Percentiles rank a stretch among this genome's conserved stretches.
These are phyloP conservation scores for Leccinum longicurvipes DNA, from an alignment of 768 basidiomycete species.

Conservation along the genomic window DNA sequence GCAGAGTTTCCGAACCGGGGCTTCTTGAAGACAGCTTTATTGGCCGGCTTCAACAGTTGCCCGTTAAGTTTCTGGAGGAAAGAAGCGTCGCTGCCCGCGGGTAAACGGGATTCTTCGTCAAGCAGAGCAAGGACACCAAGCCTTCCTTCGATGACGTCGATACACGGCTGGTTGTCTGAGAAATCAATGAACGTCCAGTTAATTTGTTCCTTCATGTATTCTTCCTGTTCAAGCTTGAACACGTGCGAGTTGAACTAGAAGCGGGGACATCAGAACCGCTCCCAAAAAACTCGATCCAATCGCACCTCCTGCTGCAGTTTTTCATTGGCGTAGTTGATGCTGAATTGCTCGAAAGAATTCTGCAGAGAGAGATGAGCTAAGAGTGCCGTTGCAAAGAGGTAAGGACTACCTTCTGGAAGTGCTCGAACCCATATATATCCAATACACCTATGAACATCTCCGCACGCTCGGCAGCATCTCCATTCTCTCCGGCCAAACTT, in stretches of 20 bases:
- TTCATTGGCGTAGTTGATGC: conserved; percentile 99
- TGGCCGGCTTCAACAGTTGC: conserved; percentile 81
- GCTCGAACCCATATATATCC: conserved; percentile 97
- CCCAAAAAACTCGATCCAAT: background rate
- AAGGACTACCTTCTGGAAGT: conserved; percentile 80
- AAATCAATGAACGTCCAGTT: conserved; percentile 99
- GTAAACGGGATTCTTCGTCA: conserved; percentile 97
- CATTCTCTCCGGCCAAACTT: conserved; percentile 91
- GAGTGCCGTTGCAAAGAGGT: background rate
- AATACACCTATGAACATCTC: conserved; percentile 99
- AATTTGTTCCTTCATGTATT: conserved; percentile 97
- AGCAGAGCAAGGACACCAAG: conserved; percentile 91
- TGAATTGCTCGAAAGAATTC: conserved; percentile 97
- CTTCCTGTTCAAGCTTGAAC: conserved; percentile 98
- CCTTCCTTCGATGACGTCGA: conserved; percentile 97
- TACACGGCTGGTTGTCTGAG: conserved; percentile 98
- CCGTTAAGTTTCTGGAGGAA: conserved; percentile 90
- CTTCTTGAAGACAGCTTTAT: conserved; percentile 92
- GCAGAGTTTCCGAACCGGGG: conserved; percentile 97
- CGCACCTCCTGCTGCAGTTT: conserved; percentile 94
- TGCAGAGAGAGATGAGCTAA: conserved; percentile 26
- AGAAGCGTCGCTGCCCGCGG: conserved; percentile 86
- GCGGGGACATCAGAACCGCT: conserved; percentile 10
- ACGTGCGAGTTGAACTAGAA: conserved; percentile 96
- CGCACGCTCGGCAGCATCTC: conserved; percentile 83